Evolutionary conservation across 768 basidiomycete genomes (phyloP).

Genomic region (Mycena galopus): DNA sequence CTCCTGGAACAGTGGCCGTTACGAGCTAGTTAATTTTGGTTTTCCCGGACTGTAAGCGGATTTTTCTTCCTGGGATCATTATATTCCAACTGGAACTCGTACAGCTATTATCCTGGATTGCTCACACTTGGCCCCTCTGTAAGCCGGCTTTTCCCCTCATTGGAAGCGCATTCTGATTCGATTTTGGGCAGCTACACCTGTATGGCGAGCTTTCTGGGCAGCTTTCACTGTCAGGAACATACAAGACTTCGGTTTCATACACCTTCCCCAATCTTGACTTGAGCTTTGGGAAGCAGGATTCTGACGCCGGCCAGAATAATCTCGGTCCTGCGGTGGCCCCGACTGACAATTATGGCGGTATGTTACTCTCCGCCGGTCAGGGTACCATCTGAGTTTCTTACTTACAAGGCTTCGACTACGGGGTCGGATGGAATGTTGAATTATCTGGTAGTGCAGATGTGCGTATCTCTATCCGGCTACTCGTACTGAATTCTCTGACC

Average conservation of each 20-base stretch:
- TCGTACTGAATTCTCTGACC: not conserved
- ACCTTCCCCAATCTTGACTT: constrained; percentile 21
- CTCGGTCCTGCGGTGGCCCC: not conserved
- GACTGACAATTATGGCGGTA: not conserved
- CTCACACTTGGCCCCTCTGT: constrained; percentile 40
- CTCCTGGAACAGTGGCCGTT: constrained; percentile 19
- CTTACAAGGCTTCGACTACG: too few relatives aligned
- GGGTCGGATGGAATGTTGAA: not conserved
- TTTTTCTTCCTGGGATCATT: not conserved
- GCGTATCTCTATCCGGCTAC: not conserved
- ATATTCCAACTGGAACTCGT: not conserved
- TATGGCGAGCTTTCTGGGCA: constrained; percentile 20
- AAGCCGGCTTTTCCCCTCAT: not conserved
- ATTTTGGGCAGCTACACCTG: constrained; percentile 5
- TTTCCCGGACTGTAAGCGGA: constrained; percentile 38
- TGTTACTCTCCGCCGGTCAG: too few relatives aligned
- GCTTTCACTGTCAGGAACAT: not conserved
- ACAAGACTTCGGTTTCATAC: not conserved
- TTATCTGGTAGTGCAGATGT: not conserved
- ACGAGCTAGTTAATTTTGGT: constrained; percentile 33
- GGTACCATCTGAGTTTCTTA: too few relatives aligned
- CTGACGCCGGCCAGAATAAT: not conserved
- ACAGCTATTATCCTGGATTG: constrained; percentile 32
- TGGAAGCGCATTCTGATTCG: constrained; percentile 12
- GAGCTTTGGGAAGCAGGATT: constrained; percentile 24